A percentile compares a stretch with the other conserved stretches of the same genome.
These are phyloP conservation scores for Xylariomycetidae sp. DNA, from an alignment of 2,329 filamentous ascomycete species.

Conservation along the genomic window DNA sequence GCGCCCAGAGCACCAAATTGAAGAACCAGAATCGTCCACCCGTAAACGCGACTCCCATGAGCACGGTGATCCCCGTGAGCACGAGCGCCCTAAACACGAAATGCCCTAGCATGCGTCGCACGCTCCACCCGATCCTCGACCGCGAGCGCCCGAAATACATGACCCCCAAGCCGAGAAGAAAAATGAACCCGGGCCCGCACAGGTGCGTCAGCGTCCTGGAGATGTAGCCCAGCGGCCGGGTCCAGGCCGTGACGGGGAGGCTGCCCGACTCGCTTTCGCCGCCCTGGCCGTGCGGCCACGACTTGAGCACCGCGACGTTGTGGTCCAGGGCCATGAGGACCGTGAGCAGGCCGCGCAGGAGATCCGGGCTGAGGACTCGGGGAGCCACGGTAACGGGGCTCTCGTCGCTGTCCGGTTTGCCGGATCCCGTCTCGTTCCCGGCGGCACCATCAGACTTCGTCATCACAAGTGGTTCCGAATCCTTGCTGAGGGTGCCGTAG, in stretches of 20 bases:
- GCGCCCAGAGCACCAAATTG: constrained; percentile 39
- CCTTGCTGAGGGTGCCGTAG: too few species aligned
- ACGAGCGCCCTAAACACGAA: constrained; percentile 33
- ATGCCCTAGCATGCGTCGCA: constrained; percentile 30
- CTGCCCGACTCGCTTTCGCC: constrained; percentile 33
- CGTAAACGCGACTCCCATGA: constrained; percentile 28
- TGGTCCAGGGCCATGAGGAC: constrained; percentile 41
- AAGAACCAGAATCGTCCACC: constrained; percentile 35
- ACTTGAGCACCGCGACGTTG: constrained; percentile 31
- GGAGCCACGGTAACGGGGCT: neutral
- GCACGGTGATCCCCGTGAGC: constrained; percentile 28
- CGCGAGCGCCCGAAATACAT: constrained; percentile 41
- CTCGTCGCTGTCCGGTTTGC: too few species aligned
- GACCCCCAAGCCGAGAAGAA: constrained; percentile 41
- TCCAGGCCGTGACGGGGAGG: constrained; percentile 31
- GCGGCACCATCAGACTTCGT: too few species aligned
- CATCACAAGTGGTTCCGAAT: too few species aligned
- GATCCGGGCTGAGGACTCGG: constrained; percentile 38
- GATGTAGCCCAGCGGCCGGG: constrained; percentile 31
- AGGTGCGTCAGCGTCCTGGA: constrained; percentile 39
- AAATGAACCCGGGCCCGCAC: constrained; percentile 41
- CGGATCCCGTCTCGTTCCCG: too few species aligned
- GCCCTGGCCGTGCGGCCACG: constrained; percentile 37
- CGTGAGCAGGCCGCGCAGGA: constrained; percentile 41
- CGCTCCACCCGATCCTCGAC: constrained; percentile 34